A percentile compares a stretch with the other conserved stretches of the same genome.
Conservation (phyloP, 2,329 filamentous ascomycete genomes). For the Aspergillus intermedius region DNA sequence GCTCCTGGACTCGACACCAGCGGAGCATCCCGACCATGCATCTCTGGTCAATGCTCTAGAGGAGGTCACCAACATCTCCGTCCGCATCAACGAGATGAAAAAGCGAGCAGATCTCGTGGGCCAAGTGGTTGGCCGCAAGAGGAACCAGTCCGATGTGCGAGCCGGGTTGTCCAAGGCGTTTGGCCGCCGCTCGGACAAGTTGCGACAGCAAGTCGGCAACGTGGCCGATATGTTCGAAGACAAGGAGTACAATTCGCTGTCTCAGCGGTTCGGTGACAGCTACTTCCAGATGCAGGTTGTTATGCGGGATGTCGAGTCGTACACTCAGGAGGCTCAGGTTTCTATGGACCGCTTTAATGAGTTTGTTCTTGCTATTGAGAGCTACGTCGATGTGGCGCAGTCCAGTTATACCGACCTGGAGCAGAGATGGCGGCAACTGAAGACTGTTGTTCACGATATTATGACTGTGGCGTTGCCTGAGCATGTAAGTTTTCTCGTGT, state of each 20-base stretch:
- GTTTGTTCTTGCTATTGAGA: conserved; percentile 74
- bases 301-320: conserved; percentile 87
- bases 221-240: conserved; percentile 67
- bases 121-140: conserved; percentile 76
- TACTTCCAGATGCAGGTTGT: conserved; percentile 90
- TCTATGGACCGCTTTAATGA: conserved; percentile 76
- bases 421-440: conserved; percentile 90
- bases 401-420: conserved; percentile 77
- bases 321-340: conserved; percentile 72
- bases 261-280: conserved; percentile 85
- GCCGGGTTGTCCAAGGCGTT: conserved; percentile 83
- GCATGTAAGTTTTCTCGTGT: conserved; percentile 54
- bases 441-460: conserved; percentile 78
- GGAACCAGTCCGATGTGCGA: conserved; percentile 82
- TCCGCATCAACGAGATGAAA: conserved; percentile 85
- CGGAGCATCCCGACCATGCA: conserved; percentile 74
- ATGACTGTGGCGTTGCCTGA: conserved; percentile 75
- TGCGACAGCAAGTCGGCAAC: conserved; percentile 61
- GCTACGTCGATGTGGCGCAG: conserved; percentile 64
- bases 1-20: conserved; percentile 69
- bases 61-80: conserved; percentile 56
- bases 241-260: conserved; percentile 68
- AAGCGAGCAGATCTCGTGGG: conserved; percentile 90
- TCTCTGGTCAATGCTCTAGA: conserved; percentile 66
- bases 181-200: conserved; percentile 78